Conservation (phyloP, 2,329 filamentous ascomycete genomes). For the Thielaviopsis populi region DNA sequence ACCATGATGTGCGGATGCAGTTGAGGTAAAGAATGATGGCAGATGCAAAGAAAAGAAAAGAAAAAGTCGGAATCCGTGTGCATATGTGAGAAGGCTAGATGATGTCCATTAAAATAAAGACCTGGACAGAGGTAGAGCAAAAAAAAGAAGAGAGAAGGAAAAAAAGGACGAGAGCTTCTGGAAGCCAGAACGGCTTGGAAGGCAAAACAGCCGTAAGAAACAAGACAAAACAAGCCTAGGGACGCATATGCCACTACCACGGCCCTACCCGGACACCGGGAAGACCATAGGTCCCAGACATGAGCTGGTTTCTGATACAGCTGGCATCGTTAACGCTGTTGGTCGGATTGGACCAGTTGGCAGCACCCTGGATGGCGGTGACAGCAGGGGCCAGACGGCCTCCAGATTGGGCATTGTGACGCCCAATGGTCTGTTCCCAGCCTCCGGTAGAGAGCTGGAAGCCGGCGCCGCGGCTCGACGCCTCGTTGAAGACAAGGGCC, state of each 20-base stretch:
- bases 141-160: slow-evolving; percentile 17
- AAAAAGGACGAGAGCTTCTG: slow-evolving; percentile 22
- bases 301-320: slow-evolving; percentile 47
- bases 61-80: neutral
- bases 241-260: slow-evolving; percentile 31
- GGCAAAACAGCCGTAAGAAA: neutral
- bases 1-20: neutral
- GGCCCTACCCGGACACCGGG: slow-evolving; percentile 45
- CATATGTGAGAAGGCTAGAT: neutral
- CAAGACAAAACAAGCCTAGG: neutral
- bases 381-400: slow-evolving; percentile 70
- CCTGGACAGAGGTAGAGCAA: slow-evolving; percentile 16
- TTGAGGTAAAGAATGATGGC: neutral
- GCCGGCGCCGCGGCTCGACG: slow-evolving; percentile 77
- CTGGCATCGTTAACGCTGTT: slow-evolving; percentile 27
- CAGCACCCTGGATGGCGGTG: slow-evolving; percentile 54
- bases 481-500: slow-evolving; percentile 81
- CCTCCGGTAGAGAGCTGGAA: slow-evolving; percentile 78
- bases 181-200: too few species aligned
- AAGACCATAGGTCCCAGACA: slow-evolving; percentile 44
- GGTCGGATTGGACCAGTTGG: slow-evolving; percentile 47
- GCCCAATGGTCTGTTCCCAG: slow-evolving; percentile 78
- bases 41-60: neutral
- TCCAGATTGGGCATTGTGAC: slow-evolving; percentile 76
- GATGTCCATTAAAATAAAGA: slow-evolving; percentile 9